A percentile compares a stretch with the other conserved stretches of the same genome.
Evolutionary conservation across 441 rosid species (phyloP).

Genomic region (Corymbia calophylla): DNA sequence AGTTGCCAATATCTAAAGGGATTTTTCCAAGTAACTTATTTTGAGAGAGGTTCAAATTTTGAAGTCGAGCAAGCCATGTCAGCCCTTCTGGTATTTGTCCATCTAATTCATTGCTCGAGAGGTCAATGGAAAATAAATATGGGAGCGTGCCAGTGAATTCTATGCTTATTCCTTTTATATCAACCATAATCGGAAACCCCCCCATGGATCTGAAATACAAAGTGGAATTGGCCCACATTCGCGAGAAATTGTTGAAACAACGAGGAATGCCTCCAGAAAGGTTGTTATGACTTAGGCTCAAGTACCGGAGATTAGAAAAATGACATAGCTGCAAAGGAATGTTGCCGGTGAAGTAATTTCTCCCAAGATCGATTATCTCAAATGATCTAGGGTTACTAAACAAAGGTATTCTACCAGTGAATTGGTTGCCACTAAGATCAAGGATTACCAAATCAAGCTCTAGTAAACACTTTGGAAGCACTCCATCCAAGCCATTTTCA

Average conservation of each 20-base stretch:
- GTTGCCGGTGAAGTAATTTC: not conserved
- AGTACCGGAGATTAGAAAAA: not conserved
- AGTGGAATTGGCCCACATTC: not conserved
- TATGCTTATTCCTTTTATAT: not conserved
- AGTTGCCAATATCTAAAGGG: not conserved
- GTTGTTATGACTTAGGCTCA: not conserved
- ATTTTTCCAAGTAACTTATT: not conserved
- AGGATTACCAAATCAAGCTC: not conserved
- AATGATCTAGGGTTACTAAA: not conserved
- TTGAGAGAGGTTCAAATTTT: not conserved
- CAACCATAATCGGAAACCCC: not conserved
- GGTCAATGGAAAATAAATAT: not conserved
- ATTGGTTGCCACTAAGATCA: not conserved
- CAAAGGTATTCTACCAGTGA: not conserved
- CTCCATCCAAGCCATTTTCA: not conserved
- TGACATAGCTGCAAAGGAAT: not conserved
- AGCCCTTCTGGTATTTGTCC: not conserved
- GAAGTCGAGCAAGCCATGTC: not conserved
- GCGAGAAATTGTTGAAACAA: not conserved
- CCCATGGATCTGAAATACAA: not conserved
- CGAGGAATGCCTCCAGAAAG: not conserved
- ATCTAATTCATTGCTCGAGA: rapidly evolving
- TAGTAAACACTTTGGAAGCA: not conserved
- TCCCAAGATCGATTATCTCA: not conserved
- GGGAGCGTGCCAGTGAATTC: not conserved